Evolutionary conservation across 116 monocot species (phyloP).

Genomic region (Phalaenopsis hybrid): DNA sequence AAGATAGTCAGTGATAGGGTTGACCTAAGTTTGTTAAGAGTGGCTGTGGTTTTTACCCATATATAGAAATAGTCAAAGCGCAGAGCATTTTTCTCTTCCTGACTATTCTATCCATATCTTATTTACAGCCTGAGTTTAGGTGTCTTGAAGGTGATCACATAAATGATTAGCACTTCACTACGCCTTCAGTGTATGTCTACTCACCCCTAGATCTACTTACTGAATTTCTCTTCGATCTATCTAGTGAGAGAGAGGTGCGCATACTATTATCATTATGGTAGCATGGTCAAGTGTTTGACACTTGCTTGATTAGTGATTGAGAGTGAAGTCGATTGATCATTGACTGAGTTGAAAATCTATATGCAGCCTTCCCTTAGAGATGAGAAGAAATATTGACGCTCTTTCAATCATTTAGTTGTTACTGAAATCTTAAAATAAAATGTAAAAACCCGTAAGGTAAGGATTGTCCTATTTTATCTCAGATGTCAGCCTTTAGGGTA

Average conservation of each 20-base stretch:
- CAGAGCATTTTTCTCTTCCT: neutral
- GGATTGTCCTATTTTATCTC: slow-evolving; percentile 1
- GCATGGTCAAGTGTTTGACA: neutral
- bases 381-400: neutral
- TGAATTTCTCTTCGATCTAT: neutral
- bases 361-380: neutral
- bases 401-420: slow-evolving; percentile 3
- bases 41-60: slow-evolving; percentile 1
- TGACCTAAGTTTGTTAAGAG: neutral
- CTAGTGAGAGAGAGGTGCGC: neutral
- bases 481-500: neutral
- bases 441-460: neutral
- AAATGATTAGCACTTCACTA: neutral
- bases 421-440: neutral
- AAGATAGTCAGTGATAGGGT: neutral
- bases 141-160: neutral
- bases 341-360: neutral
- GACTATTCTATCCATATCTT: neutral
- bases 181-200: slow-evolving; percentile 1
- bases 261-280: neutral
- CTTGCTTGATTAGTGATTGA: slow-evolving; percentile 6
- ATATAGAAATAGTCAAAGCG: neutral
- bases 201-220: neutral
- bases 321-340: slow-evolving; percentile 8
- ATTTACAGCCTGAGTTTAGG: neutral